Evolutionary conservation across 1,284 basidiomycete species (phyloP), one percentile per base, ranked within the genome.

Genomic region (Ceratobasidium theobromae): DNA sequence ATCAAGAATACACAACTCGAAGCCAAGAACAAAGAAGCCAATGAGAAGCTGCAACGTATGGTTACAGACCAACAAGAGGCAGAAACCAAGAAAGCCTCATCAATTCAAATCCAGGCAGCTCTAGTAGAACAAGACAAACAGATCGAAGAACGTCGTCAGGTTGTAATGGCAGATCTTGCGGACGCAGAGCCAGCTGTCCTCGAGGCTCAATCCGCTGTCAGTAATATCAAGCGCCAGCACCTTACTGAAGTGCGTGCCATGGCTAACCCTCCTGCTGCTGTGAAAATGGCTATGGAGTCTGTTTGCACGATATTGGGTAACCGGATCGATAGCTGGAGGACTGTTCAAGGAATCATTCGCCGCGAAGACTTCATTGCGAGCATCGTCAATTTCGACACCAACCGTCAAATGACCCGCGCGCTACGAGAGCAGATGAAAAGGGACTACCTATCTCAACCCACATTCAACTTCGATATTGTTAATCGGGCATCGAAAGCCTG

Each of bases 271-370:
- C 97, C 97, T 0, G 95, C 98, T 74, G 91, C 93, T 8, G 96
- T 99, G 74, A 99, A 99, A 77, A 79, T 96, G 54, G 93, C 97
- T 14, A 99, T 99, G 96, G 97, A 99, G 75, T 98, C 95, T 0
- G 96, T 98, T 35, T 99, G 97, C 77, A 96, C 93, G 14, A 84
- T 98, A 33, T 86, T 99, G n/a, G 97, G 97, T 9, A 91, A 98
- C 79, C 94, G 95, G 77, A 91, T 97, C 72, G 95, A 99, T 72
- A 90, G 87, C 75, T 99, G 97, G 98, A 89, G 94, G 72, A 87
- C 93, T 0, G 95, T 99, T 1, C 96, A 98, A 76, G 89, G 89
- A 73, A 92, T 98, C 76, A 95, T 99, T 72, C 92, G 97, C 69
- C 86, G 93, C 41, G 98, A 99, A 71, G 95, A 98, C 78, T 99